Evolutionary conservation across 768 basidiomycete genomes (phyloP).

Genomic region (Rossbeevera mucosa): DNA sequence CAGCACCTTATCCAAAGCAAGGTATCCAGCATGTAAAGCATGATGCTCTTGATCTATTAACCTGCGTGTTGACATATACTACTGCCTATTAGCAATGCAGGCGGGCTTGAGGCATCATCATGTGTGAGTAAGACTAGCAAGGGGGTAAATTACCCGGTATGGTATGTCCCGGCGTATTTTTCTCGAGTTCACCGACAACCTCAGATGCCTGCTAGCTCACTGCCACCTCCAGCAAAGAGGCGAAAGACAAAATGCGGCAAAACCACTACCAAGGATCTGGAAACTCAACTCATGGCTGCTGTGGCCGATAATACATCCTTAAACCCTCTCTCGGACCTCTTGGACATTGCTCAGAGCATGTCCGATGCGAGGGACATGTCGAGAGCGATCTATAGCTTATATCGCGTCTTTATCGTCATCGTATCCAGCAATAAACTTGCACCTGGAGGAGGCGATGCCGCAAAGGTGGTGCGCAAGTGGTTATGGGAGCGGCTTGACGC

Average conservation of each 20-base stretch:
- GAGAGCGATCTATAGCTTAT: conserved; percentile 78
- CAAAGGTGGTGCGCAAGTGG: conserved; percentile 68
- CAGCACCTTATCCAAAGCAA: no score
- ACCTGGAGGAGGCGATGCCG: conserved; percentile 46
- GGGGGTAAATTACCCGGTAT: conserved; percentile 2
- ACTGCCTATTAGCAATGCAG: neutral
- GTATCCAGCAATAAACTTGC: conserved; percentile 56
- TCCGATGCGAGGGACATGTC: conserved; percentile 54
- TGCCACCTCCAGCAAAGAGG: conserved; percentile 51
- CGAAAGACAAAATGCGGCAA: conserved; percentile 36
- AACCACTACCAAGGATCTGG: conserved; percentile 42
- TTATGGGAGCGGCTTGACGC: conserved; percentile 67
- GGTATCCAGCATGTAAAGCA: neutral
- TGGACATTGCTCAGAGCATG: conserved; percentile 49
- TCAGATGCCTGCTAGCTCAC: conserved; percentile 36
- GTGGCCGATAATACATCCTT: conserved; percentile 56
- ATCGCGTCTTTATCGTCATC: conserved; percentile 68
- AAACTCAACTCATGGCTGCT: conserved; percentile 51
- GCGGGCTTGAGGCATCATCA: neutral
- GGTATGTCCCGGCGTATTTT: neutral
- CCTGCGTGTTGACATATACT: neutral
- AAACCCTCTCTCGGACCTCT: conserved; percentile 73
- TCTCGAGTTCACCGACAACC: neutral
- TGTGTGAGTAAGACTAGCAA: neutral
- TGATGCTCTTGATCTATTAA: neutral